Evolutionary conservation across 176 grass and related monocot species (phyloP).

Genomic region (Juncus inflexus): DNA sequence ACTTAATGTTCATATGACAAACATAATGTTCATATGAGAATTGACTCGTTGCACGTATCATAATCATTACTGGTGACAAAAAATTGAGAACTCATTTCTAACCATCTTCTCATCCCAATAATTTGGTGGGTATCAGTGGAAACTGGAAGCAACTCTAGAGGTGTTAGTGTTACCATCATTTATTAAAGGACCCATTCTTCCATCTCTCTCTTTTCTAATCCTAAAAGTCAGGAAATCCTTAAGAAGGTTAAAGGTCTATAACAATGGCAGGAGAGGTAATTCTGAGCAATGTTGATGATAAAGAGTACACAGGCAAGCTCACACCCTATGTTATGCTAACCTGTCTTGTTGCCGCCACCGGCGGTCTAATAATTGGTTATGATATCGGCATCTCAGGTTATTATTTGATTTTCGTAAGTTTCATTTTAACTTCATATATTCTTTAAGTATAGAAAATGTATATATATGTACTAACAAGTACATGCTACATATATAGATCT

Average conservation of each 20-base stretch:
- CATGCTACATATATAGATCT: no score
- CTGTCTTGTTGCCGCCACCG: constrained; percentile 22
- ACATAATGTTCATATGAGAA: no score
- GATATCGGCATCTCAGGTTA: constrained; percentile 21
- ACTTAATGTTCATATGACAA: no score
- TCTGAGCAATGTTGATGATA: background rate
- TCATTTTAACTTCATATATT: no score
- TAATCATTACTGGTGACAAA: no score
- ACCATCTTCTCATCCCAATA: no score
- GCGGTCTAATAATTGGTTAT: constrained; percentile 23
- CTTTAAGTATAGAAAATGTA: no score
- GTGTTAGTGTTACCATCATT: background rate
- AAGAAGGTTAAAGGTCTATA: background rate
- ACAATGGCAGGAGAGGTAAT: constrained; percentile 16
- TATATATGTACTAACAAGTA: no score
- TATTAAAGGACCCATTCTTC: background rate
- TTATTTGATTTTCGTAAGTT: background rate
- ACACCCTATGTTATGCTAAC: constrained; percentile 18
- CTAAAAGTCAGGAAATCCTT: background rate
- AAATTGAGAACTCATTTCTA: no score
- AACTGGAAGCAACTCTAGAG: background rate
- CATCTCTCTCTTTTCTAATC: background rate
- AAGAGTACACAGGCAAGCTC: constrained; percentile 22
- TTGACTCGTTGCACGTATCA: no score
- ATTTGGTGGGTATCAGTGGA: background rate